phyloP scores from a whole-genome alignment of 75 land plant species.

The Pinus albicaulis region DNA sequence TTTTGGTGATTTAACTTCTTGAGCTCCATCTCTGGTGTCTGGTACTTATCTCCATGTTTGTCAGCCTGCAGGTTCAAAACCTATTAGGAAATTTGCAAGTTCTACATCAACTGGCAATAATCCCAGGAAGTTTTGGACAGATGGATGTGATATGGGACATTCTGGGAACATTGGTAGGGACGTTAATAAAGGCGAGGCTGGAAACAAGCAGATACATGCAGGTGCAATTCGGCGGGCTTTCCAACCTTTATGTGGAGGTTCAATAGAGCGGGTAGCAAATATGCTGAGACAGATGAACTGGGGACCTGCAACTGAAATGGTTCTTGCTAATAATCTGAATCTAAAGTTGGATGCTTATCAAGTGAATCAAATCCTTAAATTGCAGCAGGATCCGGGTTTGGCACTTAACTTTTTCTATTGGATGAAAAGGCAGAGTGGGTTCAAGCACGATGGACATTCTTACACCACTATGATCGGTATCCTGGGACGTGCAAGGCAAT shows the following conservation, averaged over 20 bases:
- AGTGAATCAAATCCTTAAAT: slow-evolving; percentile 91
- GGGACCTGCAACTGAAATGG: slow-evolving; percentile 59
- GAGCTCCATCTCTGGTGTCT: too few species aligned
- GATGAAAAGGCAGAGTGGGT: slow-evolving; percentile 78
- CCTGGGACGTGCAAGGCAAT: slow-evolving; percentile 81
- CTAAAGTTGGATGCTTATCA: slow-evolving; percentile 70
- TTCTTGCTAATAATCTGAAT: slow-evolving; percentile 44
- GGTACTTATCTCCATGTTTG: too few species aligned
- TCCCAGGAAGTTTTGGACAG: too few species aligned
- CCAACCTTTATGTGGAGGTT: slow-evolving; percentile 10
- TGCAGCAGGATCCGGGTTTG: slow-evolving; percentile 59
- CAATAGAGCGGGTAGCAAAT: slow-evolving; percentile 49
- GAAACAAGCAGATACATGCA: background rate
- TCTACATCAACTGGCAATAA: background rate
- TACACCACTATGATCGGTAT: slow-evolving; percentile 99
- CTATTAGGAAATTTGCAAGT: too few species aligned
- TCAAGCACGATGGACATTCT: slow-evolving; percentile 88
- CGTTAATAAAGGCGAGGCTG: background rate
- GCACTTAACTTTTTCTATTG: slow-evolving; percentile 86
- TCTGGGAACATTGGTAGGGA: background rate
- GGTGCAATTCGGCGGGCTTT: slow-evolving; percentile 7
- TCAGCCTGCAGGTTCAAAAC: too few species aligned
- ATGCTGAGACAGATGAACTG: slow-evolving; percentile 55
- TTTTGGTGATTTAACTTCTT: too few species aligned
- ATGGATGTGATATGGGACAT: too few species aligned